These are phyloP conservation scores for Calycina herbarum DNA, from an alignment of 2,329 filamentous ascomycete species.

Conservation along the genomic window DNA sequence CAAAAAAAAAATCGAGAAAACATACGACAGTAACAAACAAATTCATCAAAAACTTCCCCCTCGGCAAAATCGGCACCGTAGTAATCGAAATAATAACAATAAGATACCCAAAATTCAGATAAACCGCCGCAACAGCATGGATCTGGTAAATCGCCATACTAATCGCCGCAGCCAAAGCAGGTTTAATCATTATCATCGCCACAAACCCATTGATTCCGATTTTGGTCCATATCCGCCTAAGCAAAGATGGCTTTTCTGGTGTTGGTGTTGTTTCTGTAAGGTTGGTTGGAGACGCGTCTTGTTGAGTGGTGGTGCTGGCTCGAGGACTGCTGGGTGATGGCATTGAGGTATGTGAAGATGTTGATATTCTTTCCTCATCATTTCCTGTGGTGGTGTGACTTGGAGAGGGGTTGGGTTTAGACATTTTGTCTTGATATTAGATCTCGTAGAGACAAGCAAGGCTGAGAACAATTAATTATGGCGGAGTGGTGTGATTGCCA, in stretches of 20 bases:
- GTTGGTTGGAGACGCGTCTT: constrained; percentile 12
- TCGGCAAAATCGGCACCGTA: constrained; percentile 63
- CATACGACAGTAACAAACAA: constrained; percentile 25
- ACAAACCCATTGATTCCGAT: constrained; percentile 20
- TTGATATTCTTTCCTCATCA: neutral
- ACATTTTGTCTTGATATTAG: no score
- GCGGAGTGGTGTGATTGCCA: no score
- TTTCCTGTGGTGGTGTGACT: no score
- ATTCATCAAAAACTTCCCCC: constrained; percentile 71
- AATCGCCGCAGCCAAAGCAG: constrained; percentile 24
- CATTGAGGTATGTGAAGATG: neutral
- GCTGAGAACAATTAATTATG: no score
- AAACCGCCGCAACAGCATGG: constrained; percentile 22
- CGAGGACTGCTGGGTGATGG: neutral
- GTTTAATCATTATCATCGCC: constrained; percentile 28
- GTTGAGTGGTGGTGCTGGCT: neutral
- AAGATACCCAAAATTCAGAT: constrained; percentile 46
- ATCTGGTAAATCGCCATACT: constrained; percentile 25
- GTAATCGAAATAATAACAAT: constrained; percentile 65
- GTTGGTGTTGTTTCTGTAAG: constrained; percentile 12
- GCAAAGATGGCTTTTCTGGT: constrained; percentile 13
- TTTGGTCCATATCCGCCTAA: constrained; percentile 20
- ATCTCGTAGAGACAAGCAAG: no score
- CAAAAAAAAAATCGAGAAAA: neutral
- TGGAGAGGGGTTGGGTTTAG: no score